A percentile compares a stretch with the other conserved stretches of the same genome.
phyloP scores from a whole-genome alignment of 306 rosid species.

The Prunus padus region DNA sequence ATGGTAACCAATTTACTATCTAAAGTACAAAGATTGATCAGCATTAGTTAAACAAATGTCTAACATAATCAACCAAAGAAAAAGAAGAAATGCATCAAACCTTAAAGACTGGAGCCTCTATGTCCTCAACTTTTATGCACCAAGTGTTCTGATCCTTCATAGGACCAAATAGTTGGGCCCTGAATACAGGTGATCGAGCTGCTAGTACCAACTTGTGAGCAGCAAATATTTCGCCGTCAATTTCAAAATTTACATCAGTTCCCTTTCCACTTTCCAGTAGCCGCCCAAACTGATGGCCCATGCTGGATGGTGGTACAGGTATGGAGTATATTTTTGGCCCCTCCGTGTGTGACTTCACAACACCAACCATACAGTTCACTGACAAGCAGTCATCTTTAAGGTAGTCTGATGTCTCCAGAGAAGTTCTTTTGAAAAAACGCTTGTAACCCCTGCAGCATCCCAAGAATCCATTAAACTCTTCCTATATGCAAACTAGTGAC shows the following conservation, averaged over 20 bases:
- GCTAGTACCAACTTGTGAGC: constrained; percentile 84
- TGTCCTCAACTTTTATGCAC: constrained; percentile 69
- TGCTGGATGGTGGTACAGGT: constrained; percentile 51
- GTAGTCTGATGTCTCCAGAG: constrained; percentile 71
- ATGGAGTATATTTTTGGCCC: constrained; percentile 76
- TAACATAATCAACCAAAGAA: background rate
- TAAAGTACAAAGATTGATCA: background rate
- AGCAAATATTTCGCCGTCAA: constrained; percentile 56
- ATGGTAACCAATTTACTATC: background rate
- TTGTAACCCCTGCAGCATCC: constrained; percentile 77
- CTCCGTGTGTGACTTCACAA: constrained; percentile 65
- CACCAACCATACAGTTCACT: constrained; percentile 75
- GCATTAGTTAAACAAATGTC: background rate
- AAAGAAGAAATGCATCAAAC: constrained; percentile 25
- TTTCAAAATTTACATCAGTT: constrained; percentile 71
- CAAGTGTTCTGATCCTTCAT: constrained; percentile 75
- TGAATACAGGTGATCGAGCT: constrained; percentile 85
- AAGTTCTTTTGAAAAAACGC: constrained; percentile 68
- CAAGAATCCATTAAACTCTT: constrained; percentile 19
- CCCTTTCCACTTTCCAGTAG: constrained; percentile 71
- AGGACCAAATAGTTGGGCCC: constrained; percentile 90
- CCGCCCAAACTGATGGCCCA: constrained; percentile 69
- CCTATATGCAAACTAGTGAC: constrained; percentile 3
- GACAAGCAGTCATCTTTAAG: constrained; percentile 76
- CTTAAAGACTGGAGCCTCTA: constrained; percentile 86